Evolutionary conservation across 371 early-diverging fungal genomes (phyloP).

Genomic region (Zancudomyces culisetae): DNA sequence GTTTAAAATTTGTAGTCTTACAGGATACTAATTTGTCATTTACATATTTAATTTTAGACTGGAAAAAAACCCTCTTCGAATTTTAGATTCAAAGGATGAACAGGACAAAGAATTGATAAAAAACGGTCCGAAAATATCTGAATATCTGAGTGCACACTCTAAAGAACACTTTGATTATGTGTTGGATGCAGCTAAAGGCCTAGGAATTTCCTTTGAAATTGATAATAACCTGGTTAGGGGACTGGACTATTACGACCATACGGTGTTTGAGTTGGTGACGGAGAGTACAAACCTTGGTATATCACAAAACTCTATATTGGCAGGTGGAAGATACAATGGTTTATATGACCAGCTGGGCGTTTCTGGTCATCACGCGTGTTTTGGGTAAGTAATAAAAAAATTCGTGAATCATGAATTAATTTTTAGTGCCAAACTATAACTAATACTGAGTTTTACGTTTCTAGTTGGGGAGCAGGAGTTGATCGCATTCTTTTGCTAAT

Average conservation of each 20-base stretch:
- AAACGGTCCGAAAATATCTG: constrained; percentile 19
- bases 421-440: not conserved
- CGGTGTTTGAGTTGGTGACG: constrained; percentile 35
- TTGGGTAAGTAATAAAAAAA: constrained; percentile 18
- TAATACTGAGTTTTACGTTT: not conserved
- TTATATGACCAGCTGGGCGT: constrained; percentile 29
- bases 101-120: constrained; percentile 21
- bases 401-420: not conserved
- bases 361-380: constrained; percentile 21
- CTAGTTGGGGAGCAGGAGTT: constrained; percentile 38
- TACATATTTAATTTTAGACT: constrained; percentile 11
- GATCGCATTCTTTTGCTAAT: constrained; percentile 31
- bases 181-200: constrained; percentile 11
- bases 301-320: constrained; percentile 38
- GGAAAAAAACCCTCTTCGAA: constrained; percentile 31
- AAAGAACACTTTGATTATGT: constrained; percentile 25
- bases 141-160: constrained; percentile 19
- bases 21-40: constrained; percentile 10
- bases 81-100: constrained; percentile 36
- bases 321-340: constrained; percentile 44
- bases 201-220: constrained; percentile 27
- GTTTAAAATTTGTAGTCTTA: too few relatives aligned
- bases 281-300: constrained; percentile 21
- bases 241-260: constrained; percentile 42
- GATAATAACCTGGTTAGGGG: constrained; percentile 35